Evolutionary conservation across 176 grass and related monocot genomes (phyloP), one percentile per base, ranked within the genome.

Genomic region (Musa beccarii): DNA sequence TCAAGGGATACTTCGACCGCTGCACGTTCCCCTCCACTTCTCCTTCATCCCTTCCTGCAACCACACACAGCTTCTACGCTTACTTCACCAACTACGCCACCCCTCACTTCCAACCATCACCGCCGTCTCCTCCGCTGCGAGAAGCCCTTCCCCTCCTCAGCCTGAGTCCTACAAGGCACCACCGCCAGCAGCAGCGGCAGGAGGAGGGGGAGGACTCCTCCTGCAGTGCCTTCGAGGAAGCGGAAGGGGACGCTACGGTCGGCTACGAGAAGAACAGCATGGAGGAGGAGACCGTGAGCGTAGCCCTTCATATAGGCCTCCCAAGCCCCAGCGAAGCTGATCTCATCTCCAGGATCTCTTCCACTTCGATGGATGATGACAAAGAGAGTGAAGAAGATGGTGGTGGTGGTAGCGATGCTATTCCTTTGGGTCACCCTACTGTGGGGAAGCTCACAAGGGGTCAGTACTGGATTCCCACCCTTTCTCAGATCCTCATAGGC

Each of bases 401-500:
- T 10, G 75, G 49, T 23, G 73, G 28, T 19, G 69, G 50, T 10
- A 21, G n/a, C 52, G 79, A 76, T 26, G 69, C 70, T 10, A 51
- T 89, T 49, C 86, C 86, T n/a, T 78, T 82, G 51, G 78, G 81
- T 1, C 86, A 85, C 29, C 81, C 89, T 63, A 82, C 84, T 20
- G 81, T 89, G 43, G 90, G 90, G 29, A 89, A 82, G 87, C 78
- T 93, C 71, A 93, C 84, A 8, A 89, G 89, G 83, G 90, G 90
- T 6, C 90, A 93, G 85, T 93, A 93, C 76, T 93, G 90, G 90
- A 93, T 93, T 75, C 90, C 90, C 70, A 93, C 90, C 0, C 90
- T 87, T 3, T 93, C 90, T 43, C 90, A 93, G 85, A 93, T 93
- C 85, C 90, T 93, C 82, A 93, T 93, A 77, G 90, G 90, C 2